These are phyloP conservation scores for Trametes cinnabarina DNA, from an alignment of 768 basidiomycete species.

Conservation along the genomic window DNA sequence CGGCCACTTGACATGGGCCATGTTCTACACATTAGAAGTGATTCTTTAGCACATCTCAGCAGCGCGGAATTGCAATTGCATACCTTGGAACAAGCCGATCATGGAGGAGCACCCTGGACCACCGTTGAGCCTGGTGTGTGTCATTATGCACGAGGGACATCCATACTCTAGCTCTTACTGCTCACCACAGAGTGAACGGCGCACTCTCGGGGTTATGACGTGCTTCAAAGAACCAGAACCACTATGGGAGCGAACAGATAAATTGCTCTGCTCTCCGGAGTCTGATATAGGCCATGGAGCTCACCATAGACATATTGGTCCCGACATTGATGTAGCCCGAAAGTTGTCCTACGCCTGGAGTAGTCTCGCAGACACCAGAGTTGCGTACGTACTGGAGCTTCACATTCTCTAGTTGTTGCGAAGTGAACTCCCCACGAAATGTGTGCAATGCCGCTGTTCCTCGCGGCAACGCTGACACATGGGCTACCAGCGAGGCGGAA, in stretches of 20 bases:
- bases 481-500: too few species aligned
- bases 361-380: conserved; percentile 66
- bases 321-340: conserved; percentile 64
- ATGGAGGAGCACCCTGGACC: conserved; percentile 40
- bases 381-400: conserved; percentile 50
- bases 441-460: not conserved
- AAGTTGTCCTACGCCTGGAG: conserved; percentile 54
- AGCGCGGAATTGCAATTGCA: not conserved
- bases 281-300: not conserved
- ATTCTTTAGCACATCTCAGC: too few species aligned
- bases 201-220: conserved; percentile 57
- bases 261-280: too few species aligned
- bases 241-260: conserved; percentile 36
- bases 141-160: too few species aligned
- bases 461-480: too few species aligned
- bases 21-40: conserved; percentile 41
- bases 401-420: conserved; percentile 22
- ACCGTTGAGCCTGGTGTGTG: conserved; percentile 28
- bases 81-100: conserved; percentile 66
- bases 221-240: conserved; percentile 77
- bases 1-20: conserved; percentile 60
- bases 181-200: conserved; percentile 63
- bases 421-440: conserved; percentile 19
- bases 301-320: conserved; percentile 56
- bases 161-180: too few species aligned